Evolutionary conservation across 1,139 yeast species (phyloP).

Genomic region (Hyphopichia pseudoburtonii): DNA sequence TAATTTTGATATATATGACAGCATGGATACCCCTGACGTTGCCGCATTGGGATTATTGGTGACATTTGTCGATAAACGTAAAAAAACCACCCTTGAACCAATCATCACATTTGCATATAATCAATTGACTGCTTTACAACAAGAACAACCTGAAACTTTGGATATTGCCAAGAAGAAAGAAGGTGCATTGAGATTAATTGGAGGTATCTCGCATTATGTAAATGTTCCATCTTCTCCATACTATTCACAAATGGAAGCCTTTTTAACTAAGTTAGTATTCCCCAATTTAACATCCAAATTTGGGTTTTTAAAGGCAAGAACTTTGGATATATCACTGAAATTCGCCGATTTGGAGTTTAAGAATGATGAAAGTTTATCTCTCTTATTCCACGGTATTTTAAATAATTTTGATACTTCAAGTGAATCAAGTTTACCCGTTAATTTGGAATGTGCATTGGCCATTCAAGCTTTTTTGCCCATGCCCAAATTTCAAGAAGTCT

Average conservation of each 20-base stretch:
- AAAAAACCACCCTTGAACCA: constrained; percentile 59
- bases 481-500: constrained; percentile 64
- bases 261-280: constrained; percentile 61
- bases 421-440: constrained; percentile 66
- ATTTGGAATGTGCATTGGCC: constrained; percentile 81
- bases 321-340: constrained; percentile 74
- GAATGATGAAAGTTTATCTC: constrained; percentile 48
- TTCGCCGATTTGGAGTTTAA: constrained; percentile 65
- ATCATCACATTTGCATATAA: constrained; percentile 66
- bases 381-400: constrained; percentile 67
- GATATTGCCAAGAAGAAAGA: constrained; percentile 73
- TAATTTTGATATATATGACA: constrained; percentile 67
- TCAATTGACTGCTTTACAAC: constrained; percentile 43
- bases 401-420: constrained; percentile 46
- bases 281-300: constrained; percentile 68
- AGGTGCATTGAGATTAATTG: constrained; percentile 77
- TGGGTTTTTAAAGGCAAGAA: constrained; percentile 80
- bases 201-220: constrained; percentile 65
- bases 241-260: constrained; percentile 63
- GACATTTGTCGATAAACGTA: constrained; percentile 67
- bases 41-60: constrained; percentile 65
- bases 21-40: constrained; percentile 59
- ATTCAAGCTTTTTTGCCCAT: constrained; percentile 74
- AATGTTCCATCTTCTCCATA: constrained; percentile 58
- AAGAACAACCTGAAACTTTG: constrained; percentile 41